Evolutionary conservation across 2,329 filamentous ascomycete genomes (phyloP).

Genomic region (Pseudopyricularia cyperi): DNA sequence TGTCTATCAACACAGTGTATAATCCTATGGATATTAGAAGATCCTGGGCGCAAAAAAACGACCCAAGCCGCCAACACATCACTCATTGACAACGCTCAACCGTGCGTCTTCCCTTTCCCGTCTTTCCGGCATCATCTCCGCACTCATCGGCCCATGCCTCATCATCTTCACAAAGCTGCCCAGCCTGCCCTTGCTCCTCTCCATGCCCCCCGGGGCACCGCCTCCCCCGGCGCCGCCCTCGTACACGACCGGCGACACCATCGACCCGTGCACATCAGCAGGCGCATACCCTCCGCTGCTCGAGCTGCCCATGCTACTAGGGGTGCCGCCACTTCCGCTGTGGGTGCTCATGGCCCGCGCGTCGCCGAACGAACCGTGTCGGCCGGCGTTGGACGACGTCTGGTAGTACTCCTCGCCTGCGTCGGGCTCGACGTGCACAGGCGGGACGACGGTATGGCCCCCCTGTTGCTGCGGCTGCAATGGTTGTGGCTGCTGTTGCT

Average conservation of each 20-base stretch:
- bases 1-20: background rate
- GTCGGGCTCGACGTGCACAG: background rate
- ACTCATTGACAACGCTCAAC: conserved; percentile 1
- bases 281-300: background rate
- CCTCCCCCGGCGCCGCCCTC: background rate
- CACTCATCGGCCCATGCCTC: conserved; percentile 1
- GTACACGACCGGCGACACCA: background rate
- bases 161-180: conserved; percentile 1
- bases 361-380: conserved; percentile 27
- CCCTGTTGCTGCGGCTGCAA: background rate
- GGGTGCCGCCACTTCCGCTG: conserved; percentile 31
- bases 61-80: background rate
- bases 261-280: background rate
- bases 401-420: background rate
- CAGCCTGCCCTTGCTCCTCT: background rate
- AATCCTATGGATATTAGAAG: background rate
- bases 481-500: background rate
- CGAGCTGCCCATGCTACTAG: conserved; percentile 20
- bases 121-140: background rate
- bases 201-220: background rate
- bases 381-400: background rate
- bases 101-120: background rate
- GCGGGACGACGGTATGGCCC: background rate
- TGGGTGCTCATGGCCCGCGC: conserved; percentile 24
- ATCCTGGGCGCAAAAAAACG: background rate